Evolutionary conservation across 2,329 filamentous ascomycete species (phyloP).

Genomic region (Nemania diffusa): DNA sequence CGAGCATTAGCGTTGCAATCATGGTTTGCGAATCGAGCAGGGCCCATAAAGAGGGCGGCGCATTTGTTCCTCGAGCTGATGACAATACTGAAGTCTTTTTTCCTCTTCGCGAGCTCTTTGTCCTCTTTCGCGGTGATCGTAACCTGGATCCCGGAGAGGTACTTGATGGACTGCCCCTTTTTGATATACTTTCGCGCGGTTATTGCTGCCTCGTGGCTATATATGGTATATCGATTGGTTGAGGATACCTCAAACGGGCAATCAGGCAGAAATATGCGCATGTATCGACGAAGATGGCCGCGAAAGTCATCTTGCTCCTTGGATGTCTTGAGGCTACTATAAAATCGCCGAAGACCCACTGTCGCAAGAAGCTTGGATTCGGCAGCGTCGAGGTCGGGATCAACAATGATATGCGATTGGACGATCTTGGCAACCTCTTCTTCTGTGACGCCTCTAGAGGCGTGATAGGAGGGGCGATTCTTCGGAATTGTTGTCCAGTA

Average conservation of each 20-base stretch:
- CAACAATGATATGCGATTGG: constrained; percentile 75
- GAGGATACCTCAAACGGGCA: constrained; percentile 92
- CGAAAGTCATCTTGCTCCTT: constrained; percentile 89
- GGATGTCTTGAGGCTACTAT: constrained; percentile 72
- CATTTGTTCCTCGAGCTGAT: constrained; percentile 92
- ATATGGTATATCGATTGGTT: constrained; percentile 95
- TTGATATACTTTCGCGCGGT: constrained; percentile 82
- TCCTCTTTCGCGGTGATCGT: constrained; percentile 94
- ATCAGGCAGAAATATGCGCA: constrained; percentile 91
- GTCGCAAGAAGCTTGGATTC: constrained; percentile 78
- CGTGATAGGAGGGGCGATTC: constrained; percentile 86
- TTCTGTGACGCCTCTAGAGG: constrained; percentile 80
- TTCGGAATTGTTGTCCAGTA: constrained; percentile 98
- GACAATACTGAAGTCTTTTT: constrained; percentile 97
- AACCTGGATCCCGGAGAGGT: constrained; percentile 90
- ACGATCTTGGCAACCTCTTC: constrained; percentile 70
- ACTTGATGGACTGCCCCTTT: constrained; percentile 87
- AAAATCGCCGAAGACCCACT: constrained; percentile 78
- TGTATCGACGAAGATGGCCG: constrained; percentile 87
- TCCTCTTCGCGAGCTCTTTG: constrained; percentile 77
- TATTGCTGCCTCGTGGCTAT: constrained; percentile 86
- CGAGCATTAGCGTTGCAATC: constrained; percentile 94
- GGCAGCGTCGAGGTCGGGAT: constrained; percentile 75
- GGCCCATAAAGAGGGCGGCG: constrained; percentile 91
- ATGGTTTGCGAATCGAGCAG: constrained; percentile 95